phyloP scores from a whole-genome alignment of 1,284 basidiomycete species.

The Pyrrhoderma noxium region DNA sequence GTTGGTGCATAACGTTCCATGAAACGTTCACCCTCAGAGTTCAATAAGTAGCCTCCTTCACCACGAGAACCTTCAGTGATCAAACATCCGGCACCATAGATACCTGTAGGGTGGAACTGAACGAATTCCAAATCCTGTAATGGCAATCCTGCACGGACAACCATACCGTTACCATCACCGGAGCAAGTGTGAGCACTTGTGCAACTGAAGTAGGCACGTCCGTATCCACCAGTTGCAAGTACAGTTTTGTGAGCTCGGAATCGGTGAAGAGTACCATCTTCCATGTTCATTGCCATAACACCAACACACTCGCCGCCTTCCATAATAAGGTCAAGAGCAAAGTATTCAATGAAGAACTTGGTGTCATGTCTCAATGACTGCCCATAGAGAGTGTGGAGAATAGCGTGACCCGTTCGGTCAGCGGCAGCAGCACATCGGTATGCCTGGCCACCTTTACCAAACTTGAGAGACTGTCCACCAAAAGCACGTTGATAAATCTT shows the following conservation, averaged over 20 bases:
- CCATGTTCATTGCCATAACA: conserved; percentile 98
- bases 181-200: conserved; percentile 99
- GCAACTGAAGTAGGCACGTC: conserved; percentile 98
- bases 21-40: conserved; percentile 99
- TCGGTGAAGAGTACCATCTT: conserved; percentile 97
- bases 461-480: conserved; percentile 97
- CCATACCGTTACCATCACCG: conserved; percentile 99
- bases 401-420: conserved; percentile 97
- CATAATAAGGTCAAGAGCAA: conserved; percentile 98
- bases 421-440: conserved; percentile 99
- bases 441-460: conserved; percentile 97
- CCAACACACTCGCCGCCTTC: conserved; percentile 98
- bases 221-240: conserved; percentile 97
- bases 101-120: conserved; percentile 99
- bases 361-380: conserved; percentile 99
- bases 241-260: conserved; percentile 99
- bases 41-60: conserved; percentile 98
- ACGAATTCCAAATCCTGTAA: conserved; percentile 98
- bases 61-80: conserved; percentile 99
- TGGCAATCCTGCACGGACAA: conserved; percentile 92
- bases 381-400: conserved; percentile 97
- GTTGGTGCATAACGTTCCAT: conserved; percentile 99
- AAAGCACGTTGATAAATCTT: conserved; percentile 99
- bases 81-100: conserved; percentile 98
- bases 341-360: conserved; percentile 99